Percentiles rank a stretch among this genome's conserved stretches.
Conservation (phyloP, 345 rosid species). For the Pistacia integerrima region DNA sequence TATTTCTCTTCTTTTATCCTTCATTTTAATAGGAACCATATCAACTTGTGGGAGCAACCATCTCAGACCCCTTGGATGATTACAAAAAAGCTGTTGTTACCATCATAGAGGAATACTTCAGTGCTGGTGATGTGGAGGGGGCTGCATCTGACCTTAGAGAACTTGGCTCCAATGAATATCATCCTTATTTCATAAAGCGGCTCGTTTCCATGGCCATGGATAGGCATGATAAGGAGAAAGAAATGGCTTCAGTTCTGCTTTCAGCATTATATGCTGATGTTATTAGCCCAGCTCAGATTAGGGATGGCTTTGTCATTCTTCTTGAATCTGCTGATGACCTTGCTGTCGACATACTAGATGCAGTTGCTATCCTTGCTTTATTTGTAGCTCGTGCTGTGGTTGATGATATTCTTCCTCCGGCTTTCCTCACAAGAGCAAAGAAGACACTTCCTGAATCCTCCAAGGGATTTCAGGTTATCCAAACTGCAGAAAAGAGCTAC, state of each 20-base stretch:
- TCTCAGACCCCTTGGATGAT: conserved; percentile 90
- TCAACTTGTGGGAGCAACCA: conserved; percentile 76
- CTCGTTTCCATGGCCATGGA: conserved; percentile 99
- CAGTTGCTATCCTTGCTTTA: conserved; percentile 92
- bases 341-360: conserved; percentile 86
- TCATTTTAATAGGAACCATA: conserved; percentile 64
- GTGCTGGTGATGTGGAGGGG: conserved; percentile 83
- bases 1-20: too few relatives aligned
- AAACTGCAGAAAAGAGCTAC: conserved; percentile 88
- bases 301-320: conserved; percentile 96
- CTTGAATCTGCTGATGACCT: conserved; percentile 95
- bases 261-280: conserved; percentile 93
- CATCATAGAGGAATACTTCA: conserved; percentile 86
- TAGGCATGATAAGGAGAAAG: conserved; percentile 98
- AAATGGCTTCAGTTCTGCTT: conserved; percentile 95
- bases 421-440: conserved; percentile 79
- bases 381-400: conserved; percentile 93
- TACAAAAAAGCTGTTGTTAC: conserved; percentile 89
- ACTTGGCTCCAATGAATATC: conserved; percentile 87
- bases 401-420: conserved; percentile 94
- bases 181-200: conserved; percentile 87
- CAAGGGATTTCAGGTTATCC: conserved; percentile 78
- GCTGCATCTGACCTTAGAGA: conserved; percentile 96
- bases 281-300: conserved; percentile 79
- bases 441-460: conserved; percentile 75